Conservation (phyloP, 2,329 filamentous ascomycete species). For the Monosporascus sp. region DNA sequence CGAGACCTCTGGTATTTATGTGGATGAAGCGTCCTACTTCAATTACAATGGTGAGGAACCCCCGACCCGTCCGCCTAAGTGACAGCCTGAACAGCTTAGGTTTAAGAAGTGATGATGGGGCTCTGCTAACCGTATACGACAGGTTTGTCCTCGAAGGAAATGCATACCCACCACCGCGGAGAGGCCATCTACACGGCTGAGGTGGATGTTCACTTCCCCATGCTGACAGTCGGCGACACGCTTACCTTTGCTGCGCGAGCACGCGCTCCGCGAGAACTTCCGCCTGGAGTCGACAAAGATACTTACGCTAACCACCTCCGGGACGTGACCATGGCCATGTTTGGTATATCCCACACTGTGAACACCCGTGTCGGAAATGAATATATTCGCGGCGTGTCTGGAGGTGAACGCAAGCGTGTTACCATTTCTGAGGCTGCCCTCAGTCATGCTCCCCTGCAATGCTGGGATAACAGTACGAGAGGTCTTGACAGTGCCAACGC, state of each 20-base stretch:
- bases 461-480: constrained; percentile 68
- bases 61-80: constrained; percentile 8
- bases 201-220: constrained; percentile 75
- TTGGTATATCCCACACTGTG: constrained; percentile 66
- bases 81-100: not conserved
- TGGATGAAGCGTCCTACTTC: constrained; percentile 65
- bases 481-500: constrained; percentile 72
- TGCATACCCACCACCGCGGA: constrained; percentile 72
- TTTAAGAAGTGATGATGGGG: not conserved
- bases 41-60: constrained; percentile 67
- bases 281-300: constrained; percentile 48
- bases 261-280: constrained; percentile 56
- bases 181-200: constrained; percentile 86
- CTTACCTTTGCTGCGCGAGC: constrained; percentile 71
- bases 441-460: constrained; percentile 56
- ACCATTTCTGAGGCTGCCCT: constrained; percentile 57
- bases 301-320: constrained; percentile 58
- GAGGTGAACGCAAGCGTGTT: constrained; percentile 66
- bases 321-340: constrained; percentile 71
- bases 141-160: constrained; percentile 64
- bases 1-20: constrained; percentile 72
- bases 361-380: constrained; percentile 72
- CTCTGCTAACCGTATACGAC: constrained; percentile 8
- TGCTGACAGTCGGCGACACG: constrained; percentile 72
- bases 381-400: constrained; percentile 67